Evolutionary conservation across 768 basidiomycete species (phyloP).

Genomic region (Auriscalpium vulgare): DNA sequence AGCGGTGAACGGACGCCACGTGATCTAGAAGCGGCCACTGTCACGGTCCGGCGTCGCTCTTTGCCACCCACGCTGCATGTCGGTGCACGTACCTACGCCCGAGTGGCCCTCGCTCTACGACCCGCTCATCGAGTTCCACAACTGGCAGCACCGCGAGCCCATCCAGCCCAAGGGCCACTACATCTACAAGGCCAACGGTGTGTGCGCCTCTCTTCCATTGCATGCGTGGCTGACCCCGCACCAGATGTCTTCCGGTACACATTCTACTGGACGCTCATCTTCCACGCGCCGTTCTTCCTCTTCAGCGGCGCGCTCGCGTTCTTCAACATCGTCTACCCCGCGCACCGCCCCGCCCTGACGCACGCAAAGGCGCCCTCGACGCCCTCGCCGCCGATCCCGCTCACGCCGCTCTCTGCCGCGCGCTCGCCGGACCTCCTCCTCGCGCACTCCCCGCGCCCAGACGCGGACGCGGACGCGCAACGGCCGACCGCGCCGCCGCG

Average conservation of each 20-base stretch:
- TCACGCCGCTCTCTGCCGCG: constrained; percentile 4
- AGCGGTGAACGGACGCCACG: too few species aligned
- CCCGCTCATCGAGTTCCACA: constrained; percentile 11
- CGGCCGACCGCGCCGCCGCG: not conserved
- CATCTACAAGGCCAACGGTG: not conserved
- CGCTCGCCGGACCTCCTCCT: constrained; percentile 3
- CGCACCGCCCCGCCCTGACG: constrained; percentile 1
- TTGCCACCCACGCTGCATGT: too few species aligned
- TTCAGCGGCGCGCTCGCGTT: constrained; percentile 9
- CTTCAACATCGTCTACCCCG: constrained; percentile 13
- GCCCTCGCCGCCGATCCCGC: constrained; percentile 2
- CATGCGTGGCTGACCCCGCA: not conserved
- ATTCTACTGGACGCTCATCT: constrained; percentile 15
- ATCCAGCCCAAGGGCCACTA: constrained; percentile 11
- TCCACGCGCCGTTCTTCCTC: constrained; percentile 12
- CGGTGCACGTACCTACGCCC: not conserved
- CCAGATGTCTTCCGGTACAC: constrained; percentile 16
- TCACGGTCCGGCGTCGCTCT: too few species aligned
- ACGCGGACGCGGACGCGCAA: not conserved
- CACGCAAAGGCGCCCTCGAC: not conserved
- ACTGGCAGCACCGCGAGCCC: constrained; percentile 11
- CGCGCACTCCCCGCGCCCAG: not conserved
- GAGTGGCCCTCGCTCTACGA: constrained; percentile 15
- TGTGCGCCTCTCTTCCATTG: not conserved
- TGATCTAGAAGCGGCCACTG: too few species aligned